Conservation (phyloP, 345 rosid species). For the Eucalyptus cloeziana region DNA sequence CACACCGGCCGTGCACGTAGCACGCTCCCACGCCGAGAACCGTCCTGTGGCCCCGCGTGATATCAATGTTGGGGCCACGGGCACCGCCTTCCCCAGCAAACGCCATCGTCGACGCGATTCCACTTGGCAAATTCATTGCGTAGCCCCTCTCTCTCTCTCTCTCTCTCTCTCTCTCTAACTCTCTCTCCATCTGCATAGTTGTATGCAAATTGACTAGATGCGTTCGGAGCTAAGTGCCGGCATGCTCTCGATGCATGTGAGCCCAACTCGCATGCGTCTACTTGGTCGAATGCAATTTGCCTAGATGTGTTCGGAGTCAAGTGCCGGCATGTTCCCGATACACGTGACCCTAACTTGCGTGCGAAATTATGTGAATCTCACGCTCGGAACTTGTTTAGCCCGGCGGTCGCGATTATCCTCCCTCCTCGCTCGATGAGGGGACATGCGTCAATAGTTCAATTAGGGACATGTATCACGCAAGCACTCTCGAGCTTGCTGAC, state of each 20-base stretch:
- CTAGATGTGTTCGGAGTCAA: too few relatives aligned
- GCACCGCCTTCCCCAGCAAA: not conserved
- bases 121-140: not conserved
- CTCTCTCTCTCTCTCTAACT: fast-evolving
- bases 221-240: not conserved
- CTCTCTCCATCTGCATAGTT: not conserved
- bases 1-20: not conserved
- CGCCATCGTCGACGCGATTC: not conserved
- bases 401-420: not conserved
- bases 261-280: not conserved
- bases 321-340: too few relatives aligned
- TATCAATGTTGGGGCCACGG: not conserved
- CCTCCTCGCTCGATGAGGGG: not conserved
- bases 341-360: too few relatives aligned
- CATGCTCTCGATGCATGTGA: not conserved
- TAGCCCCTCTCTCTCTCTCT: too few relatives aligned
- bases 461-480: not conserved
- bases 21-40: not conserved
- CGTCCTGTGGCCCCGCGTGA: not conserved
- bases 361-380: too few relatives aligned
- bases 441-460: not conserved
- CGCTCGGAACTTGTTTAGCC: too few relatives aligned
- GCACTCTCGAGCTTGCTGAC: not conserved
- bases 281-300: too few relatives aligned
- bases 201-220: not conserved